Evolutionary conservation across 257 asterid species (phyloP).

Genomic region (Vinca minor): DNA sequence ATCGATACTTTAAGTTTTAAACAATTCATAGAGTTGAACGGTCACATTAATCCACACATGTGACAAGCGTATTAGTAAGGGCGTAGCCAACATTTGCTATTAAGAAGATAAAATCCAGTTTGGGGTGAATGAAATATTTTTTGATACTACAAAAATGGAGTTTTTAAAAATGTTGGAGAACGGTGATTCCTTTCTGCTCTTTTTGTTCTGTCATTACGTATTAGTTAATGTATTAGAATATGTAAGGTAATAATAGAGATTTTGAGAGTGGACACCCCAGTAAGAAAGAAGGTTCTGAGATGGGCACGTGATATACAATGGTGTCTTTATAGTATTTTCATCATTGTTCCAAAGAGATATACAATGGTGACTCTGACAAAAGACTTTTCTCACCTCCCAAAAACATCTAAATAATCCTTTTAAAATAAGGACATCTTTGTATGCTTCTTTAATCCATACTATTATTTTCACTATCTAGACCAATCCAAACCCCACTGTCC

Average conservation of each 20-base stretch:
- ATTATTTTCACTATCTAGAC: conserved; percentile 21
- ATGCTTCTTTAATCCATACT: conserved; percentile 13
- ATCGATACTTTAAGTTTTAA: too few species aligned
- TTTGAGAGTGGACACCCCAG: conserved; percentile 1
- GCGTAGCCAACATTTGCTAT: too few species aligned
- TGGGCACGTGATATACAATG: neutral
- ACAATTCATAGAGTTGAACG: too few species aligned
- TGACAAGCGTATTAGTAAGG: too few species aligned
- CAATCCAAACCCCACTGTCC: conserved; percentile 33
- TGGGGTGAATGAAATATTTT: too few species aligned
- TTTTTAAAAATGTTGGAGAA: too few species aligned
- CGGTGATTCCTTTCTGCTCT: too few species aligned
- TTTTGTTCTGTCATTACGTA: too few species aligned
- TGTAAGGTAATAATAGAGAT: neutral
- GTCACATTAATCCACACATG: too few species aligned
- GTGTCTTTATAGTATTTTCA: neutral
- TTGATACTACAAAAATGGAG: too few species aligned
- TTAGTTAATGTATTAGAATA: too few species aligned
- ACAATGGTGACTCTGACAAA: conserved; percentile 13
- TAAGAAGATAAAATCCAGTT: too few species aligned
- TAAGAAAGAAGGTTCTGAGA: conserved; percentile 12
- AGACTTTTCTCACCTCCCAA: conserved; percentile 40
- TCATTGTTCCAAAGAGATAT: conserved; percentile 2
- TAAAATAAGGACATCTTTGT: conserved; percentile 21
- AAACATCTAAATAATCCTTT: conserved; percentile 17